Conservation (phyloP, 2,329 filamentous ascomycete genomes). For the Fusarium continuum region DNA sequence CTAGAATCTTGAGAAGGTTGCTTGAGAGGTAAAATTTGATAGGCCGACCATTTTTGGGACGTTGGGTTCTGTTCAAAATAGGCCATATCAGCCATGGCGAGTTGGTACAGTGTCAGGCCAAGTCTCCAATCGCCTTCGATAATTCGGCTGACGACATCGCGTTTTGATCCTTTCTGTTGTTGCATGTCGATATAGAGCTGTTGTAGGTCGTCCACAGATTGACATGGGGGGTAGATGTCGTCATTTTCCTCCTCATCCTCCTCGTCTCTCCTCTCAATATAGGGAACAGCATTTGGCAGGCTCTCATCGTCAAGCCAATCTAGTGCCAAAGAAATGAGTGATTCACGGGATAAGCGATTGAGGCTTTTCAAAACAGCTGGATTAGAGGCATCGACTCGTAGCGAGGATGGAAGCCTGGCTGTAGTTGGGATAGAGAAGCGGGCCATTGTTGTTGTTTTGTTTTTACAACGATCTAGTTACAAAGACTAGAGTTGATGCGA, state of each 20-base stretch:
- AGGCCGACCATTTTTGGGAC: conserved; percentile 71
- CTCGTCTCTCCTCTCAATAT: conserved; percentile 50
- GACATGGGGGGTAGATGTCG: conserved; percentile 74
- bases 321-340: conserved; percentile 75
- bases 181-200: conserved; percentile 71
- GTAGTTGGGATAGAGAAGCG: conserved; percentile 74
- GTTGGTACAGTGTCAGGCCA: conserved; percentile 71
- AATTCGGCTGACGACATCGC: conserved; percentile 71
- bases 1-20: conserved; percentile 49
- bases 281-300: conserved; percentile 60
- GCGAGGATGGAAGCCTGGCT: conserved; percentile 74
- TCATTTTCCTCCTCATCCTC: conserved; percentile 66
- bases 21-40: conserved; percentile 65
- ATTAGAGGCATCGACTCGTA: conserved; percentile 73
- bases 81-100: conserved; percentile 74
- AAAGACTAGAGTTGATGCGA: not conserved
- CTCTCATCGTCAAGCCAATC: conserved; percentile 80
- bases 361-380: conserved; percentile 72
- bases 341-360: conserved; percentile 74
- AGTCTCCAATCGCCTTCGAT: conserved; percentile 74
- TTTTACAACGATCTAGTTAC: conserved; percentile 10
- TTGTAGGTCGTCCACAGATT: conserved; percentile 71
- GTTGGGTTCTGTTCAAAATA: conserved; percentile 72
- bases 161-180: conserved; percentile 66
- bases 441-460: conserved; percentile 53